Base-by-base conservation (phyloP, 2,329 filamentous ascomycete species). In the Arthroderma sp. region DNA sequence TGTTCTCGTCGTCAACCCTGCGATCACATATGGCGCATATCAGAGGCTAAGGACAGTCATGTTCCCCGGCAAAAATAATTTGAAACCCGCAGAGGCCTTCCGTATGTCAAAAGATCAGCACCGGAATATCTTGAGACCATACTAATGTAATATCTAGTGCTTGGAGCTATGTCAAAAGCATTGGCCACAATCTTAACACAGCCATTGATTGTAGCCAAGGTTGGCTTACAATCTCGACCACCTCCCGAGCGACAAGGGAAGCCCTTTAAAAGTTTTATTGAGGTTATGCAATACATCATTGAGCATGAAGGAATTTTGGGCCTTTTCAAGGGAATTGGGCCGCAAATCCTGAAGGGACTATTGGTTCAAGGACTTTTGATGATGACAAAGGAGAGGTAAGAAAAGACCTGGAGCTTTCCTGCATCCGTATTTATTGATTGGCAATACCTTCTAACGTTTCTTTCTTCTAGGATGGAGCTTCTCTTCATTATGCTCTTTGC, bases 381-480 rank as follows among this genome's bases (percentile, higher is more conserved):
- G 91, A 98, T 95, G 87, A 91, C 87, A 40, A 98, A 98, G 68
- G 91, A 98, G 67, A 77, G 87, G 84, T 87, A 72, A 53, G 72
- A 43, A 38, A 8, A 33, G 6, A 29, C 37, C n/a, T 33, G 11
- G 9, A 36, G 6, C 28, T 38, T 39, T 28, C 40, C 6, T 43
- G 49, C 6, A 33, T 34, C 5, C 37, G 32, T 9, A 11, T 34
- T 34, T 34, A 9, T 9, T 34, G 32, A 22, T 22, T 1, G 15
- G 15, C 15, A 2, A 22, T 22, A 22, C 15, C 15, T 22, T 22
- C 15, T 42, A 10, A 43, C 9, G 5, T 11, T 6, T 5, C n/a
- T 28, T 4, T 28, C 28, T 6, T 28, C 6, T 44, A 86, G 85
- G 53, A 85, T 96, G 65, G 91, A 96, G 63, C 69, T 96, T 10